Evolutionary conservation across 495 filamentous ascomycete species (phyloP), one percentile per base, ranked within the genome.

Genomic region (Annulohypoxylon nitens): DNA sequence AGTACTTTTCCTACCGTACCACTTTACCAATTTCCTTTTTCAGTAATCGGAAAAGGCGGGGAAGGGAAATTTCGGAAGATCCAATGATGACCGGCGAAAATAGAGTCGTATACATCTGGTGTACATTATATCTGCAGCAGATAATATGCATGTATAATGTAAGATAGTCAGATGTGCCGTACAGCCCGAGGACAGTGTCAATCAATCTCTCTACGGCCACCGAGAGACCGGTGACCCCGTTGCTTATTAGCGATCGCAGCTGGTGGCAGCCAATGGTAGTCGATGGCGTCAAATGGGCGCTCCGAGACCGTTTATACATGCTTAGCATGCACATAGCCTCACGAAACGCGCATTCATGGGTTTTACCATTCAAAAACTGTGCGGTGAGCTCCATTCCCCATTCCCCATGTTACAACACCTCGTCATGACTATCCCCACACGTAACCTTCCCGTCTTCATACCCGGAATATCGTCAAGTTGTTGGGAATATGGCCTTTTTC

Each of bases 311-410:
- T 9, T 37, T 16, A 34, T 55, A 16, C 51, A 34, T 55, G 26
- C 25, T 33, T 55, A 55, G 7, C 53, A 37, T 57, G 33, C 53
- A 57, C 53, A 20, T n/a, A 57, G 53, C 53, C 53, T 57, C 53
- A 57, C 8, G n/a, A 16, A 37, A 37, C 6, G 36, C 43, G 16
- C 26, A 55, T 25, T 34, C 14, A 14, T 33, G 12, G n/a, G 7
- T 11, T 33, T 57, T 18, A 37, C 14, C 53, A 37, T 57, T 57
- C 14, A 57, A 57, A 57, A 57, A 57, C 53, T 34, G 53, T 37
- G 53, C 18, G 30, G 14, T 33, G 33, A 57, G 30, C 53, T 6
- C 39, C 12, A n/a, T 43, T 43, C 39, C 39, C 53, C 18, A 7
- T 37, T 16, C 14, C 8, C 16, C 33, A 36, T 37, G 53, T 10